Evolutionary conservation across 768 basidiomycete species (phyloP).

Genomic region (Phylloporus sp.): DNA sequence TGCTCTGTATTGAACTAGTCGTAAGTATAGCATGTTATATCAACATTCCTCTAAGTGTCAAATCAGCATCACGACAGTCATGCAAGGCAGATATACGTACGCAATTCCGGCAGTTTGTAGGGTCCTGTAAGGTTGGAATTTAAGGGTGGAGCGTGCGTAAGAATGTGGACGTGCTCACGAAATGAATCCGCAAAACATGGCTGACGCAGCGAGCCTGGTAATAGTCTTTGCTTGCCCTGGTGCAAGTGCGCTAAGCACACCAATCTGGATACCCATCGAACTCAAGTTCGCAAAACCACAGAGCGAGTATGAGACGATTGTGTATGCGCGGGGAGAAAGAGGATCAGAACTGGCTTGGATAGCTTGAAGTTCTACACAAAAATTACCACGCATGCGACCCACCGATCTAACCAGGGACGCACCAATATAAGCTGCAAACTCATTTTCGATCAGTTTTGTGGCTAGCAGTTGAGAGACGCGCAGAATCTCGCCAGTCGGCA

Average conservation of each 20-base stretch:
- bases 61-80: conserved; percentile 3
- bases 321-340: conserved; percentile 69
- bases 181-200: conserved; percentile 69
- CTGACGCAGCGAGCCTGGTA: conserved; percentile 61
- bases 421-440: conserved; percentile 72
- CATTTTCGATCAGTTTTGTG: conserved; percentile 84
- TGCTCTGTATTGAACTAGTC: not conserved
- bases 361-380: conserved; percentile 32
- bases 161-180: conserved; percentile 29
- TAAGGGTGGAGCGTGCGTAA: not conserved
- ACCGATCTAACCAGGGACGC: conserved; percentile 3
- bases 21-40: conserved; percentile 28
- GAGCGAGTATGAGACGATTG: conserved; percentile 81
- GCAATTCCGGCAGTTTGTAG: conserved; percentile 59
- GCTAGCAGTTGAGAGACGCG: conserved; percentile 77
- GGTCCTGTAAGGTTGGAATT: conserved; percentile 28
- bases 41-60: conserved; percentile 43
- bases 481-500: conserved; percentile 78
- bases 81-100: conserved; percentile 32
- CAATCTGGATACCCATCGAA: conserved; percentile 83
- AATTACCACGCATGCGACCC: not conserved
- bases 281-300: conserved; percentile 90
- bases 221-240: conserved; percentile 69
- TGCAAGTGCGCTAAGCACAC: conserved; percentile 67
- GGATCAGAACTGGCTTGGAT: conserved; percentile 50